phyloP scores from a whole-genome alignment of 345 rosid species.

The Carallia pectinifolia region DNA sequence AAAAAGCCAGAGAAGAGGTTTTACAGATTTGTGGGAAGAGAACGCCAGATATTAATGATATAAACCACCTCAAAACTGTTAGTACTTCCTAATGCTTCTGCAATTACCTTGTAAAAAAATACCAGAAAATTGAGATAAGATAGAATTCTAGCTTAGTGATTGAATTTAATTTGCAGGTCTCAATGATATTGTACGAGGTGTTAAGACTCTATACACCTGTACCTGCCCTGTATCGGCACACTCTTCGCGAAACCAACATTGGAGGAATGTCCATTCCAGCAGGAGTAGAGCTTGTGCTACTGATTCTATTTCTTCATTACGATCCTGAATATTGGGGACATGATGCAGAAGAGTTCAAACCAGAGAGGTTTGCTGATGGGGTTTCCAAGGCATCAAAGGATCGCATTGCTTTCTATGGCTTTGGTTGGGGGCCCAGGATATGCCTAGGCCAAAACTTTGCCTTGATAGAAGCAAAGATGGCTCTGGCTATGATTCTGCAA shows the following conservation, averaged over 20 bases:
- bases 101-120: too few relatives aligned
- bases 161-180: not conserved
- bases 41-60: constrained; percentile 2
- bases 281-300: not conserved
- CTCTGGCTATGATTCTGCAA: constrained; percentile 9
- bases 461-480: constrained; percentile 6
- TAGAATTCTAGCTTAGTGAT: not conserved
- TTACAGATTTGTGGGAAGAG: constrained; percentile 19
- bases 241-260: not conserved
- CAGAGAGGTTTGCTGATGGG: constrained; percentile 10
- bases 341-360: constrained; percentile 9
- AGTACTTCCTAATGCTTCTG: constrained; percentile 1
- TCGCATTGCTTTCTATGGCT: not conserved
- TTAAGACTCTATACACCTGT: constrained; percentile 4
- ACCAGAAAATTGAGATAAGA: too few relatives aligned
- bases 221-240: not conserved
- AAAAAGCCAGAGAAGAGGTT: constrained; percentile 31
- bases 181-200: constrained; percentile 8
- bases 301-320: not conserved
- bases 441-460: constrained; percentile 15
- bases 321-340: constrained; percentile 3
- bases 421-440: constrained; percentile 13
- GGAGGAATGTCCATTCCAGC: constrained; percentile 6
- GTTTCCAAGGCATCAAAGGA: constrained; percentile 8
- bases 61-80: constrained; percentile 30